These are phyloP conservation scores for Penicillium odoratum DNA, from an alignment of 495 filamentous ascomycete genomes.

Conservation along the genomic window DNA sequence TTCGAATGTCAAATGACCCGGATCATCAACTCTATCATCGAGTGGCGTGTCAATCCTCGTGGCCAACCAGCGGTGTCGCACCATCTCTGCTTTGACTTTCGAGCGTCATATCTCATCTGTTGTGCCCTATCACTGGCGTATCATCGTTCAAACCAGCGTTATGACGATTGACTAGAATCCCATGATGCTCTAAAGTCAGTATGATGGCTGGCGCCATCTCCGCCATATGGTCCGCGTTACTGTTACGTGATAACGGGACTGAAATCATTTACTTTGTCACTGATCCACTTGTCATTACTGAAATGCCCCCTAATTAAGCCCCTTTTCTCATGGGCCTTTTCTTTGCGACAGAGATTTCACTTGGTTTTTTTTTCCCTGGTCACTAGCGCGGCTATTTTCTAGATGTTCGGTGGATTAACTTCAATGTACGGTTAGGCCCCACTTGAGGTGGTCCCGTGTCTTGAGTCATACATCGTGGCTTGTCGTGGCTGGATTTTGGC, in stretches of 20 bases:
- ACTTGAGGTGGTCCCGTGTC: constrained; percentile 25
- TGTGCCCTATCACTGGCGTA: constrained; percentile 18
- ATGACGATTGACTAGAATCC: constrained; percentile 13
- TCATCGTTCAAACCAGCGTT: constrained; percentile 16
- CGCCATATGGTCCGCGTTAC: constrained; percentile 4
- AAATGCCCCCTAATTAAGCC: constrained; percentile 29
- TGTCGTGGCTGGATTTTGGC: constrained; percentile 16
- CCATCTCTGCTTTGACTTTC: constrained; percentile 9
- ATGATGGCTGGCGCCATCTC: neutral
- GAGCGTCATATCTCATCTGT: constrained; percentile 12
- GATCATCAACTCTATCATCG: constrained; percentile 18
- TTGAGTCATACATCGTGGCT: constrained; percentile 15
- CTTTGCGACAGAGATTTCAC: constrained; percentile 1
- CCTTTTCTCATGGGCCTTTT: constrained; percentile 10
- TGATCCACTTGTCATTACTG: neutral
- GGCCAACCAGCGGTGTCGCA: constrained; percentile 23
- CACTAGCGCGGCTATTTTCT: constrained; percentile 8
- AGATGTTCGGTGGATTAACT: constrained; percentile 11
- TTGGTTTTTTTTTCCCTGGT: constrained; percentile 4
- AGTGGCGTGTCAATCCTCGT: constrained; percentile 30
- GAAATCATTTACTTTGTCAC: neutral
- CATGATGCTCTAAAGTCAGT: constrained; percentile 16
- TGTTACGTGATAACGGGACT: constrained; percentile 14
- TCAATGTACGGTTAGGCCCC: constrained; percentile 15
- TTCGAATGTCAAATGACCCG: constrained; percentile 5